Conservation (phyloP, 306 rosid genomes). For the Alnus glutinosa region DNA sequence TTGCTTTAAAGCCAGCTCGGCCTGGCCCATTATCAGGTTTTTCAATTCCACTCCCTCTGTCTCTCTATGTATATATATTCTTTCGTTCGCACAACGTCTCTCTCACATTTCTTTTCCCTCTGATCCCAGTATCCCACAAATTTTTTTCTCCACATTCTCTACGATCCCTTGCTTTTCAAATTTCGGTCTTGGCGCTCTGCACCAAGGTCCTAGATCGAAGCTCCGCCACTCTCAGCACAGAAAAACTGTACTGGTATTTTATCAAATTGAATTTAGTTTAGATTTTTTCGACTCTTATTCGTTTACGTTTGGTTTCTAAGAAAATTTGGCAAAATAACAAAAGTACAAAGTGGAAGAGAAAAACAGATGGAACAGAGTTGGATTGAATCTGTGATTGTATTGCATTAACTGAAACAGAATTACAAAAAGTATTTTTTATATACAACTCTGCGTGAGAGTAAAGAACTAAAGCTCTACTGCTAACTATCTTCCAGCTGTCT, state of each 20-base stretch:
- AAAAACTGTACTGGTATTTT: slow-evolving; percentile 23
- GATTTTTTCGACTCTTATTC: not conserved
- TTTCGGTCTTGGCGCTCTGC: not conserved
- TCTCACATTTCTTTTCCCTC: not conserved
- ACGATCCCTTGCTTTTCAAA: not conserved
- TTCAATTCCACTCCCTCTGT: no score
- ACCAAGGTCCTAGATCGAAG: not conserved
- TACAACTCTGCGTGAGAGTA: no score
- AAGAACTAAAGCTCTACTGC: no score
- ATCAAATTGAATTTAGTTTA: no score
- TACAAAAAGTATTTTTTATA: no score
- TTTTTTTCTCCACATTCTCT: not conserved
- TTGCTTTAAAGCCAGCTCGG: not conserved
- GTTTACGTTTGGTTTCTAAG: slow-evolving; percentile 4
- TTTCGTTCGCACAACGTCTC: no score
- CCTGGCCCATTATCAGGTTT: not conserved
- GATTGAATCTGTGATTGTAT: no score
- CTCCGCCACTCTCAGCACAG: slow-evolving; percentile 1
- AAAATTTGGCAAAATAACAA: slow-evolving; percentile 7
- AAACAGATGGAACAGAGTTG: no score
- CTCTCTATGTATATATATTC: no score
- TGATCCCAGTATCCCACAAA: not conserved
- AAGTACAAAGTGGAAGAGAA: no score
- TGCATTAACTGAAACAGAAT: no score
- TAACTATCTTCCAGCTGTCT: no score